Conservation (phyloP, 805 yeast species). For the Lipomyces spencermartinsiae region DNA sequence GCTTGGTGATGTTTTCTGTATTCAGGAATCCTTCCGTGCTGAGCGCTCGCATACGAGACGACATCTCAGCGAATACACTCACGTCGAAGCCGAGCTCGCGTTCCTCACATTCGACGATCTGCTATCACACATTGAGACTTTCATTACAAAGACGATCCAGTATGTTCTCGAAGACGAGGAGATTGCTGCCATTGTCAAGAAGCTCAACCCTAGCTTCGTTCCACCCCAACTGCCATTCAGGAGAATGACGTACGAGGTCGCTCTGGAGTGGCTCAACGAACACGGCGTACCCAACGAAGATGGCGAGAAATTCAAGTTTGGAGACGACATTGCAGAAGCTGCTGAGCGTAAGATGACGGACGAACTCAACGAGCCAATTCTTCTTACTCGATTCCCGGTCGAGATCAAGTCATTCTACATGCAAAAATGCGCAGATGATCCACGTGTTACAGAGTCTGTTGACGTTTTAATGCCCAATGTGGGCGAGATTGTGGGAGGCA, state of each 20-base stretch:
- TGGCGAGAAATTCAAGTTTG: constrained; percentile 89
- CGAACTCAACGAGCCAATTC: constrained; percentile 87
- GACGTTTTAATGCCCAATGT: constrained; percentile 99
- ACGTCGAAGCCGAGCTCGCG: constrained; percentile 92
- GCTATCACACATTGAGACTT: constrained; percentile 80
- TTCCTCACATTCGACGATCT: constrained; percentile 88
- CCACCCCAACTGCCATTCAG: constrained; percentile 86
- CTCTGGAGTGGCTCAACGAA: constrained; percentile 95
- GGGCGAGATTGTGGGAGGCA: constrained; percentile 98
- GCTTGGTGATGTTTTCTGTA: constrained; percentile 94
- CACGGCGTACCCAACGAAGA: constrained; percentile 94
- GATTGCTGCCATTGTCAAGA: constrained; percentile 87
- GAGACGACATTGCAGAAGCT: constrained; percentile 99
- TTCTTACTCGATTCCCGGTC: constrained; percentile 93
- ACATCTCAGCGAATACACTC: constrained; percentile 96
- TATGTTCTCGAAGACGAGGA: constrained; percentile 87
- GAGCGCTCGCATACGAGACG: constrained; percentile 99
- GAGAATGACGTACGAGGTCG: constrained; percentile 90
- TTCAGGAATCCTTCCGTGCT: constrained; percentile 99
- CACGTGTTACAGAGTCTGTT: constrained; percentile 95
- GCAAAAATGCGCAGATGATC: constrained; percentile 89
- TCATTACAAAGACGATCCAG: constrained; percentile 71
- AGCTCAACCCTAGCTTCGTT: constrained; percentile 88
- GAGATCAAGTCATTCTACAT: constrained; percentile 98
- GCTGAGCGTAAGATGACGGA: constrained; percentile 99